phyloP scores from a whole-genome alignment of 495 filamentous ascomycete species.

The Aspergillus incahuasiensis region DNA sequence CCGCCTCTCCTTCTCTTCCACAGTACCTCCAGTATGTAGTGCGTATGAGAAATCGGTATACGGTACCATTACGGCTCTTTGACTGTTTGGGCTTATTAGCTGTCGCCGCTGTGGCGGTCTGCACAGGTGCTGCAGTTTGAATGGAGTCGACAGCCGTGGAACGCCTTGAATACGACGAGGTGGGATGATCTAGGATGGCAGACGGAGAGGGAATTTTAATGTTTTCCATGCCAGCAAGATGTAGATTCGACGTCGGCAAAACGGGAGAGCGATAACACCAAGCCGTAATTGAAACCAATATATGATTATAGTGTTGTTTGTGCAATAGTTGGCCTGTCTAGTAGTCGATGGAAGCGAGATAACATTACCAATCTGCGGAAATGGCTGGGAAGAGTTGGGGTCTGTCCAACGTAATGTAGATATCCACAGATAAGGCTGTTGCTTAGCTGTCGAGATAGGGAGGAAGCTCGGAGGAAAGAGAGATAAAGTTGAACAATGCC shows the following conservation, averaged over 20 bases:
- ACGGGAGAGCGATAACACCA: background rate
- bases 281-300: background rate
- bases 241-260: conserved; percentile 6
- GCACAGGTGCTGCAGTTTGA: conserved; percentile 28
- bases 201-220: conserved; percentile 63
- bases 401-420: background rate
- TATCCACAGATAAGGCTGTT: conserved; percentile 17
- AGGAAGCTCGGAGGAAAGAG: conserved; percentile 6
- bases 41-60: conserved; percentile 16
- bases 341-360: background rate
- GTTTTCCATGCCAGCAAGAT: conserved; percentile 48
- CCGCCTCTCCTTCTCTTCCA: background rate
- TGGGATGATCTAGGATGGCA: conserved; percentile 48
- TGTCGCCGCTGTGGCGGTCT: conserved; percentile 16
- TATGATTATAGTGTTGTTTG: background rate
- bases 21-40: background rate
- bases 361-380: conserved; percentile 4
- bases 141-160: conserved; percentile 31
- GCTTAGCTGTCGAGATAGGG: conserved; percentile 15
- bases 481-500: conserved; percentile 19
- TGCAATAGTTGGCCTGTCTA: background rate
- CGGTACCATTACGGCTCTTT: conserved; percentile 78
- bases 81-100: conserved; percentile 67
- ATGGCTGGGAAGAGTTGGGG: background rate
- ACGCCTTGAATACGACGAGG: conserved; percentile 20